phyloP scores from a whole-genome alignment of 2,329 filamentous ascomycete species.

The Geosmithia putterillii region DNA sequence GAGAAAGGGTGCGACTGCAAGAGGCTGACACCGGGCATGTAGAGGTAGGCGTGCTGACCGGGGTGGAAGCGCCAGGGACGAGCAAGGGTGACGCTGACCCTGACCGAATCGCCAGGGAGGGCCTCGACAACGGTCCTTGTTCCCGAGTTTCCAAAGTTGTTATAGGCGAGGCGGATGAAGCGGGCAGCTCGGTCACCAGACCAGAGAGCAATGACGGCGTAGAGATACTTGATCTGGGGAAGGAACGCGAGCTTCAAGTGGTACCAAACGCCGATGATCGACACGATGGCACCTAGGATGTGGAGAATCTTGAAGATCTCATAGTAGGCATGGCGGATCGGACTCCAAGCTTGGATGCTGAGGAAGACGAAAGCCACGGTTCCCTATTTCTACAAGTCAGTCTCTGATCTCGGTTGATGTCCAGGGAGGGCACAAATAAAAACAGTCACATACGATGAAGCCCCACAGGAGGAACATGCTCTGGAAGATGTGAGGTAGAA shows the following conservation, averaged over 20 bases:
- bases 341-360: constrained; percentile 55
- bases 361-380: constrained; percentile 50
- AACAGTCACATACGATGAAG: constrained; percentile 41
- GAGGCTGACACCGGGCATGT: constrained; percentile 59
- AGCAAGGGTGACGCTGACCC: constrained; percentile 61
- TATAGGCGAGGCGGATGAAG: constrained; percentile 46
- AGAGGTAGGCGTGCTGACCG: constrained; percentile 70
- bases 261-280: constrained; percentile 54
- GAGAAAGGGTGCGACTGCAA: constrained; percentile 74
- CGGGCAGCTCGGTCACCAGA: constrained; percentile 48
- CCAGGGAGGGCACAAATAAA: neutral
- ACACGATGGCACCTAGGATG: constrained; percentile 47
- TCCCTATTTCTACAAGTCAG: constrained; percentile 19
- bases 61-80: constrained; percentile 66
- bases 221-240: constrained; percentile 45
- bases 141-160: constrained; percentile 55
- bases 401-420: neutral
- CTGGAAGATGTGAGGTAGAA: constrained; percentile 20
- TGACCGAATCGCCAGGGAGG: constrained; percentile 62
- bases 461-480: constrained; percentile 45
- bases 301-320: constrained; percentile 66
- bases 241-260: constrained; percentile 45
- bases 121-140: constrained; percentile 61
- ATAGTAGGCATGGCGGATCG: constrained; percentile 66
- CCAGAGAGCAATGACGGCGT: constrained; percentile 56